Percentiles rank a stretch among this genome's conserved stretches.
Evolutionary conservation across 805 yeast species (phyloP).

Genomic region (Wickerhamomyces mucosus): DNA sequence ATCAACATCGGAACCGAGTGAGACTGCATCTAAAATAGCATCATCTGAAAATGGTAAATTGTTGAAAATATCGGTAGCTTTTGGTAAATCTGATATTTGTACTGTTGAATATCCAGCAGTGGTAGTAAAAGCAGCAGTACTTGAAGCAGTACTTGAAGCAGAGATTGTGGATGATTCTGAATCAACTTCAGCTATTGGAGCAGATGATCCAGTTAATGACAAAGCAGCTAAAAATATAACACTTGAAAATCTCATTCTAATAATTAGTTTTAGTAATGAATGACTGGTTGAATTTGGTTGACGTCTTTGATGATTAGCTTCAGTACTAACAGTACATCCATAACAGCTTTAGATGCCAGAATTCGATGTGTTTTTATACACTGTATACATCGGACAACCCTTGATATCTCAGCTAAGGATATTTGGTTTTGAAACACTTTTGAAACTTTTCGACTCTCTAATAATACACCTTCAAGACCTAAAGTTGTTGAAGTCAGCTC

Average conservation of each 20-base stretch:
- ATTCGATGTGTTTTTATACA: neutral
- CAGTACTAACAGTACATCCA: conserved; percentile 1
- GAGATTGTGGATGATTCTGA: conserved; percentile 5
- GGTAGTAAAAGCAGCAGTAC: too few relatives aligned
- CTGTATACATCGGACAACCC: too few relatives aligned
- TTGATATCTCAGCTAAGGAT: too few relatives aligned
- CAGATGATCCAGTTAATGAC: too few relatives aligned
- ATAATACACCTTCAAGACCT: too few relatives aligned
- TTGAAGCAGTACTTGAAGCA: conserved; percentile 13
- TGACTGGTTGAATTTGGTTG: conserved; percentile 1
- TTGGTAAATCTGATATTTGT: too few relatives aligned
- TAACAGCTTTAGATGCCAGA: neutral
- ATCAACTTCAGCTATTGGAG: conserved; percentile 4
- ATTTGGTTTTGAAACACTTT: too few relatives aligned
- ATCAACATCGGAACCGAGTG: conserved; percentile 13
- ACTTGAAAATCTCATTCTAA: conserved; percentile 9
- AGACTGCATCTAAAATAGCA: conserved; percentile 18
- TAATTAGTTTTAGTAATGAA: neutral
- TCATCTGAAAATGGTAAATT: conserved; percentile 19
- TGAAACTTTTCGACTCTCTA: too few relatives aligned
- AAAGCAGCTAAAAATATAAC: conserved; percentile 9
- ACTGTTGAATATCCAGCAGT: too few relatives aligned
- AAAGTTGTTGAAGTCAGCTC: too few relatives aligned
- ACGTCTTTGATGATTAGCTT: neutral
- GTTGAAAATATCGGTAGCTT: too few relatives aligned